phyloP scores from a whole-genome alignment of 441 rosid species.

The Euphorbia neoarborescens region DNA sequence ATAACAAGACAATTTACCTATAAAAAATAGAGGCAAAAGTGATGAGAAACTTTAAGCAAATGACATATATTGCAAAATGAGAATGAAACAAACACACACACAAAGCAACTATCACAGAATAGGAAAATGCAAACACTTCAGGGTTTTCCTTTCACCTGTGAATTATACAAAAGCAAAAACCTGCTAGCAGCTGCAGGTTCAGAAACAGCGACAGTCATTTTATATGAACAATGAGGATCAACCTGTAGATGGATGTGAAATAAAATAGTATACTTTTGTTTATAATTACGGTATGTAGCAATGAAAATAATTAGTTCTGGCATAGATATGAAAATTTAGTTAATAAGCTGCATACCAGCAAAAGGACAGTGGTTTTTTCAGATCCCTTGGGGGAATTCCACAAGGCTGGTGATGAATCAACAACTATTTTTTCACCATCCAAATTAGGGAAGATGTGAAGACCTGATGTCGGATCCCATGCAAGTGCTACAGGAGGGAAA shows the following conservation, averaged over 20 bases:
- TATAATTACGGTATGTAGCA: slow-evolving; percentile 4
- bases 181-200: slow-evolving; percentile 62
- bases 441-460: slow-evolving; percentile 68
- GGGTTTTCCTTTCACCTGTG: slow-evolving; percentile 45
- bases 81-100: neutral
- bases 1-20: neutral
- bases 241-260: slow-evolving; percentile 42
- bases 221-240: slow-evolving; percentile 94
- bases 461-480: slow-evolving; percentile 87
- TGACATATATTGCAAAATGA: neutral
- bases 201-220: slow-evolving; percentile 53
- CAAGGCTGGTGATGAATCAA: slow-evolving; percentile 79
- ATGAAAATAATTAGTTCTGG: slow-evolving; percentile 8
- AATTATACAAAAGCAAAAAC: slow-evolving; percentile 62
- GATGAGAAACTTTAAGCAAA: neutral
- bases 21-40: neutral
- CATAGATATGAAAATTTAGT: neutral
- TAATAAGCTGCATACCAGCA: slow-evolving; percentile 45
- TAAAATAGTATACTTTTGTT: slow-evolving; percentile 15
- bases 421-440: slow-evolving; percentile 49
- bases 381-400: slow-evolving; percentile 56
- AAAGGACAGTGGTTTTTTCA: slow-evolving; percentile 59
- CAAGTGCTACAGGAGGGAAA: slow-evolving; percentile 95
- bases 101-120: neutral
- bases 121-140: slow-evolving; percentile 1